A percentile compares a stretch with the other conserved stretches of the same genome.
These are phyloP conservation scores for Sporobolomyces pararoseus DNA, from an alignment of 768 basidiomycete species.

Conservation along the genomic window DNA sequence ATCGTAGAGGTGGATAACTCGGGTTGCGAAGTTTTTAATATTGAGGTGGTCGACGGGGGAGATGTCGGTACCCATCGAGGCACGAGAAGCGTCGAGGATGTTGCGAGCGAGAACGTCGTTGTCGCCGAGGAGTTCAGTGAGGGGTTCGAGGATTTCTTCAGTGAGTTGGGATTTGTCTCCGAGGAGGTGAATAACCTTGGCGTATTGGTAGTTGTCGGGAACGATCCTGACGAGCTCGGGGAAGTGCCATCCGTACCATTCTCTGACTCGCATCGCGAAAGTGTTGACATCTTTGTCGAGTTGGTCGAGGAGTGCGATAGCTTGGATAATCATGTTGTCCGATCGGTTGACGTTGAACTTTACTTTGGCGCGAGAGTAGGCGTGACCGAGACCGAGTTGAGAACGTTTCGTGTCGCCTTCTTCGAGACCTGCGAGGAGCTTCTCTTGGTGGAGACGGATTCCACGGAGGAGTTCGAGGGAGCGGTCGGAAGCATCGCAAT, in stretches of 20 bases:
- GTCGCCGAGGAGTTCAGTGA: conserved; percentile 75
- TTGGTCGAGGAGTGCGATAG: conserved; percentile 94
- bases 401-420: conserved; percentile 83
- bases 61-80: conserved; percentile 89
- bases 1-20: conserved; percentile 85
- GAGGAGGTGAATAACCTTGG: conserved; percentile 75
- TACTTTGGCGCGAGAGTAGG: conserved; percentile 93
- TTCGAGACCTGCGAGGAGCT: conserved; percentile 82
- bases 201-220: conserved; percentile 90
- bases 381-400: conserved; percentile 94
- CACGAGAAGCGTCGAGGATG: conserved; percentile 86
- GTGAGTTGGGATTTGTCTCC: conserved; percentile 78
- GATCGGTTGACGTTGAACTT: conserved; percentile 91
- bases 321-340: conserved; percentile 94
- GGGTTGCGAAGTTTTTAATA: conserved; percentile 81
- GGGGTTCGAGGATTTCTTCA: conserved; percentile 73
- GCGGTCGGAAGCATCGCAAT: conserved; percentile 75
- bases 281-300: conserved; percentile 99
- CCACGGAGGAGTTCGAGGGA: conserved; percentile 84
- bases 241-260: conserved; percentile 99
- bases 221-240: conserved; percentile 91
- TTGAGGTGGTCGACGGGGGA: conserved; percentile 93
- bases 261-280: conserved; percentile 94
- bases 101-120: conserved; percentile 83
- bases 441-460: conserved; percentile 82